These are phyloP conservation scores for Eucalyptus lansdowneana DNA, from an alignment of 345 rosid genomes.

Conservation along the genomic window DNA sequence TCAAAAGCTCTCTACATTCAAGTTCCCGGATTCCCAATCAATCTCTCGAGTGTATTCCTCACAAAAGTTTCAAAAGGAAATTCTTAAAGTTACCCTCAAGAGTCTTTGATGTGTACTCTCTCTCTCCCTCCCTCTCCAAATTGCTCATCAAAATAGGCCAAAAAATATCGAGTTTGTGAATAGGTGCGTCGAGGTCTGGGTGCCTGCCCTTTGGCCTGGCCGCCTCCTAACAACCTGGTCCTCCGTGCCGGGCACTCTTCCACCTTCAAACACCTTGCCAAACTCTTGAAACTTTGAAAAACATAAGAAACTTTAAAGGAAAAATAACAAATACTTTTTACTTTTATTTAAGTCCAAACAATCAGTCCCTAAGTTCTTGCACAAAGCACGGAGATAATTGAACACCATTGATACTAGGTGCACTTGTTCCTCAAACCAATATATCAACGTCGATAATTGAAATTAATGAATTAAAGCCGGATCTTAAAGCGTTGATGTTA, in stretches of 20 bases:
- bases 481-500: neutral
- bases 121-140: neutral
- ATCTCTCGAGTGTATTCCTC: neutral
- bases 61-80: neutral
- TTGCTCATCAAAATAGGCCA: neutral
- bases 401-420: neutral
- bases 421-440: neutral
- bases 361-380: neutral
- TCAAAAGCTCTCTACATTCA: neutral
- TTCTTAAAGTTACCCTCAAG: neutral
- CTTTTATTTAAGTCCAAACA: neutral
- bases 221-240: neutral
- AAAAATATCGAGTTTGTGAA: neutral
- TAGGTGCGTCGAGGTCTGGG: neutral
- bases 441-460: neutral
- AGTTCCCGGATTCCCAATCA: neutral
- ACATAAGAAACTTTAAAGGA: neutral
- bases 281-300: neutral
- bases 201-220: neutral
- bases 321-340: neutral
- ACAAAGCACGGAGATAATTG: neutral
- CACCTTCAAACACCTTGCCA: neutral
- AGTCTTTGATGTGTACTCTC: neutral
- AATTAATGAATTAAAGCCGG: neutral
- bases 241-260: neutral